These are phyloP conservation scores for Samsoniella hepiali DNA, from an alignment of 2,329 filamentous ascomycete species.

Conservation along the genomic window DNA sequence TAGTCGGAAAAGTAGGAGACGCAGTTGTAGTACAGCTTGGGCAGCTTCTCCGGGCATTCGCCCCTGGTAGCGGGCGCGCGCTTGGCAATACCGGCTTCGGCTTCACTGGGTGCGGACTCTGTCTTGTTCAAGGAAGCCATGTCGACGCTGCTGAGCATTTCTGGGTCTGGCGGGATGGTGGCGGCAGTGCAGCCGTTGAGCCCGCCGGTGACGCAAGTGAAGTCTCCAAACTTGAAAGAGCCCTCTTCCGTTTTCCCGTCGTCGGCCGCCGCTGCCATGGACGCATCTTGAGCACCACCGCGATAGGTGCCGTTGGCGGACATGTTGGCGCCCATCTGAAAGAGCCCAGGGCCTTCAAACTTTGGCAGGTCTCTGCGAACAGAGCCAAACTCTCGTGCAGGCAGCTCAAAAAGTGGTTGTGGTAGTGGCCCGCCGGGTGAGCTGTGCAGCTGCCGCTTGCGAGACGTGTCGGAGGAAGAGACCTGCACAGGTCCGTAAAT, in stretches of 20 bases:
- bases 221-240: background rate
- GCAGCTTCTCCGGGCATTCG: background rate
- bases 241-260: background rate
- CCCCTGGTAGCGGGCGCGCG: background rate
- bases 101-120: background rate
- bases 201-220: background rate
- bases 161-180: background rate
- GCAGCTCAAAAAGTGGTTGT: background rate
- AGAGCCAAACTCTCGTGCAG: background rate
- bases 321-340: background rate
- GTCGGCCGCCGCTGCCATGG: background rate
- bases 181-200: background rate
- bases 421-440: background rate
- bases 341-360: background rate
- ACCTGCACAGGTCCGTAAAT: background rate
- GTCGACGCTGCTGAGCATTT: background rate
- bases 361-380: background rate
- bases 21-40: constrained; percentile 1
- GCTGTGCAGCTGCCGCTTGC: constrained; percentile 1
- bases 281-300: background rate
- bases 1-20: constrained; percentile 4
- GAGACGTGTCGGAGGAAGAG: background rate
- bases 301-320: background rate
- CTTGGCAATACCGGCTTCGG: background rate
- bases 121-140: background rate